Conservation (phyloP, 1,284 basidiomycete genomes). For the Marasmius fiardii region DNA sequence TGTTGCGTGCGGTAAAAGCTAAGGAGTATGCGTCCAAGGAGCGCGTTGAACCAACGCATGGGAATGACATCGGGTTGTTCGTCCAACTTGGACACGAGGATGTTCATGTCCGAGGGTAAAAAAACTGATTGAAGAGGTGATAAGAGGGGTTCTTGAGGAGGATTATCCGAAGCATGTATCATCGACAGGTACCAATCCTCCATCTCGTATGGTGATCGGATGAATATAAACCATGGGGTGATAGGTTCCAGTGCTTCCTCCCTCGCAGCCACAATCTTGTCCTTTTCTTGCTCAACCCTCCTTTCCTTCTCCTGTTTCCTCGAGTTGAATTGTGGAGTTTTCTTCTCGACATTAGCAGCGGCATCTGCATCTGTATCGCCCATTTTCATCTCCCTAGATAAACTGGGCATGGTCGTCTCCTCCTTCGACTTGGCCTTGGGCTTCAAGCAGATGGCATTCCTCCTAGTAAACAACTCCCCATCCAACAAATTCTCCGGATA, state of each 20-base stretch:
- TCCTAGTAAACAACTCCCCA: conserved; percentile 85
- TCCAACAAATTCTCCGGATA: conserved; percentile 73
- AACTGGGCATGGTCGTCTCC: conserved; percentile 41
- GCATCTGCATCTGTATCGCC: conserved; percentile 34
- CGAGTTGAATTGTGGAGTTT: conserved; percentile 6
- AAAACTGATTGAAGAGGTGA: conserved; percentile 65
- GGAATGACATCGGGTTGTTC: conserved; percentile 93
- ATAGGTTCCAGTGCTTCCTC: conserved; percentile 48
- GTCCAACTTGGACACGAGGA: conserved; percentile 83
- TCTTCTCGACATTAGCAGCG: conserved; percentile 37
- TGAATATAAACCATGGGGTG: conserved; percentile 88
- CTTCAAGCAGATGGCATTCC: conserved; percentile 81
- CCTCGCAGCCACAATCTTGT: conserved; percentile 37
- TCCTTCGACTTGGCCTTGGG: conserved; percentile 37
- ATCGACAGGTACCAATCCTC: conserved; percentile 96
- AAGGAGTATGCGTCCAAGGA: conserved; percentile 91
- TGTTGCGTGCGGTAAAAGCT: conserved; percentile 83
- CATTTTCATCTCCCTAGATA: conserved; percentile 52
- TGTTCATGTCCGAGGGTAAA: conserved; percentile 76
- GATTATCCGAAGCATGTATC: conserved; percentile 67
- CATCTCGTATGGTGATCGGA: conserved; percentile 81
- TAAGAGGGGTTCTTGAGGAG: conserved; percentile 53
- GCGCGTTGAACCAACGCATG: conserved; percentile 95
- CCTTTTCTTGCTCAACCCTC: conserved; percentile 41
- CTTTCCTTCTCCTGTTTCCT: conserved; percentile 44